Base-by-base conservation (phyloP, 345 rosid genomes). In the Gossypium bickii region DNA sequence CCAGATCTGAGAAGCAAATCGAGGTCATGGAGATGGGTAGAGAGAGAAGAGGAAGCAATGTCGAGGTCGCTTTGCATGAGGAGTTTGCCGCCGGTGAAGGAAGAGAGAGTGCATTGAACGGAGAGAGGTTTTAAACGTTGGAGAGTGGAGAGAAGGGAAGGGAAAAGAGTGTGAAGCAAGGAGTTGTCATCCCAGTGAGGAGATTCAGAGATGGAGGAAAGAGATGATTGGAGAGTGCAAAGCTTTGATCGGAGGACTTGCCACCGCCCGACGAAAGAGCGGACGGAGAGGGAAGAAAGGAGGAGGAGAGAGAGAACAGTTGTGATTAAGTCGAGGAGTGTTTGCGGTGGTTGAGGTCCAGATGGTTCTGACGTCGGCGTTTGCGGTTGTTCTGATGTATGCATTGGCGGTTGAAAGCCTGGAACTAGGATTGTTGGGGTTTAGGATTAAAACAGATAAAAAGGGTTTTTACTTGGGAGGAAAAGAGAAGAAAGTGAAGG, bases 61-160 rank as follows among this genome's bases (percentile, higher is more conserved):
- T 92, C 95, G 73, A 92, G 95, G 85, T 92, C 97, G 83, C 95
- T 90, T 83, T 92, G 97, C 85, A 90, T 87, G 51, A 81, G 82
- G 43, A 92, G 93, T 85, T 92, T 92, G 29, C 93, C 93, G 74
- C 92, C 92, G 71, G 83, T 71, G 84, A 89, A 83, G 59, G 90
- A 77, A 47, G 77, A 66, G 78, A 78, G 79, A 17, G 84, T 57
- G 75, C 89, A 86, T 79, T 89, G 91, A 75, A 80, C 79, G 45
- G 85, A 86, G 84, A 92, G 95, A 7, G 93, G 82, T 10, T 84
- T 64, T 52, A 92, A 88, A 41, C 93, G 92, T 71, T 88, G 93
- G 77, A 92, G 97, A 71, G 89, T 87, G 12, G 93, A 86, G 72
- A 87, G 92, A 13, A 90, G 79, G 2, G 86, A 77, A 22, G 97